Base-by-base conservation (phyloP, 2,329 filamentous ascomycete species). In the Macrophomina pseudophaseolina region DNA sequence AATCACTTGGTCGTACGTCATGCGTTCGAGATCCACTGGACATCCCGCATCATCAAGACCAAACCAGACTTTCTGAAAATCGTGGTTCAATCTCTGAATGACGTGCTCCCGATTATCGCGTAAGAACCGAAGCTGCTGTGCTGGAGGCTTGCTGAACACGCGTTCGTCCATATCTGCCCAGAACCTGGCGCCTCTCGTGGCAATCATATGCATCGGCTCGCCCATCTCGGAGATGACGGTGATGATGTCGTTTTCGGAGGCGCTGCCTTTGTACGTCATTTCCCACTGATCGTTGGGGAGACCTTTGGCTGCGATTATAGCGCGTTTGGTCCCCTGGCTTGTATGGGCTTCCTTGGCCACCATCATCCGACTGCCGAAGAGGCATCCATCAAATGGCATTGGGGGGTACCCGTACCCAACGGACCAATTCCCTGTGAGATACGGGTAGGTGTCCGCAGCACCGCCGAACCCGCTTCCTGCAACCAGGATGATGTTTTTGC, bases 31-130 rank as follows among this genome's bases (percentile, higher is more conserved):
- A 71, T 97, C 94, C 33, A 94, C 91, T 8, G 92, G 88, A 76
- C 94, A 85, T 65, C 93, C 92, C 60, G 86, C 86, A 75, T 89
- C 88, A 83, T 97, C 96, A 72, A 90, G 88, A 65, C 93, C 94
- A 74, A 97, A 97, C 94, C 94, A 97, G 14, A 97, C 93, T 83
- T 97, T 97, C 73, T 97, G 93, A 85, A 94, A 97, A 79, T 97
- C 93, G 70, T 94, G 92, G 75, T 97, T 97, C 73, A 97, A 88
- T 80, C 94, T 95, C 84, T 94, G 91, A 82, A 97, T 97, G 79
- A 97, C 97, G 81, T 97, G 91, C 58, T 92, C 89, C 63, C 92
- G 90, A 75, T 92, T 90, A 82, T 95, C 96, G 84, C 93, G 92
- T 49, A 97, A 85, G 81, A 96, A 93, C 2, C 90, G 86, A 32